Base-by-base conservation (phyloP, 495 filamentous ascomycete species). In the Melanomma pulvis-pyrius region DNA sequence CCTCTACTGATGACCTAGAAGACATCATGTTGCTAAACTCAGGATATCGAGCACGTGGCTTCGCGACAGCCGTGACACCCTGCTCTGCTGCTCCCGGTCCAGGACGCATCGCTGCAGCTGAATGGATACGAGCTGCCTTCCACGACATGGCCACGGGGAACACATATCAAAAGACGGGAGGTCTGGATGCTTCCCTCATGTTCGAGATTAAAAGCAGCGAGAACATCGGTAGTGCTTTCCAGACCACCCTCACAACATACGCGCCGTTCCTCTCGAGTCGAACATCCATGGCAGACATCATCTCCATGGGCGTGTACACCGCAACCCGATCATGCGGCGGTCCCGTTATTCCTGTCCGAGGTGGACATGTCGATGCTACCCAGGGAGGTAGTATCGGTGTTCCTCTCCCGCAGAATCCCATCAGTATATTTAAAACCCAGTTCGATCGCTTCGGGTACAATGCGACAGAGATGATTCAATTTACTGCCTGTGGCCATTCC, bases 121-220 rank as follows among this genome's bases (percentile, higher is more conserved):
- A 87, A 75, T 88, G 84, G 85, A 72, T 88, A 54, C 81, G 85
- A 25, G 78, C 82, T 13, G 84, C 81, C 39, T 87, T 88, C 63
- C 86, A 88, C 70, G 86, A 88, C 69, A 87, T 87, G 81, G 75
- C 84, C 6, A 84, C 83, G 7, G 79, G 76, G 22, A 82, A 83
- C 73, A 74, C 77, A 19, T 81, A 73, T 67, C 75, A 75, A 32
- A 75, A 75, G 7, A 61, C 74, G n/a, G 85, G 84, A 44, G 86
- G 86, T 1, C 59, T 88, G 44, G 86, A 88, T 73, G 85, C 78
- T 28, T 87, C 84, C 1, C 72, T 88, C 30, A 81, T 83, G 36
- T 88, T 83, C 61, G 86, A 88, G 68, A 64, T 84, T 3, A 36
- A 51, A 46, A 76, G 70, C 47, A 59, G 65, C 28, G 86, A 88